phyloP scores from a whole-genome alignment of 1,284 basidiomycete species.

The Tylopilus orsonianus region DNA sequence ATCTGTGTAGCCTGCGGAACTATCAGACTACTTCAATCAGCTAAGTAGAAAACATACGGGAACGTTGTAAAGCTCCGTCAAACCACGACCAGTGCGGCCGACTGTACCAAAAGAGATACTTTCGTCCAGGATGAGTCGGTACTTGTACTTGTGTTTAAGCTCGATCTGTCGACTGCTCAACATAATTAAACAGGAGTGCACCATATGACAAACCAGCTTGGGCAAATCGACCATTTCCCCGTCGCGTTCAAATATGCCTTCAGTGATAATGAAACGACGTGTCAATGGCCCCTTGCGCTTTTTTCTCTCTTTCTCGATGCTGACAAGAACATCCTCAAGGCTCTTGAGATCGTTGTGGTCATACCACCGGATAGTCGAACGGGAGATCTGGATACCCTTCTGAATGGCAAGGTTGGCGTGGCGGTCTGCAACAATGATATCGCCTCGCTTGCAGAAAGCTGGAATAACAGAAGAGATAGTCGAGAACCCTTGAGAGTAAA shows the following conservation, averaged over 20 bases:
- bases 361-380: slow-evolving; percentile 92
- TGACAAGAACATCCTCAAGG: slow-evolving; percentile 84
- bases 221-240: slow-evolving; percentile 91
- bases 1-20: slow-evolving; percentile 60
- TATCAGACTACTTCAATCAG: slow-evolving; percentile 5
- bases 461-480: slow-evolving; percentile 95
- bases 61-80: slow-evolving; percentile 93
- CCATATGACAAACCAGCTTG: slow-evolving; percentile 67
- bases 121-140: slow-evolving; percentile 94
- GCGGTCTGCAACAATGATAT: slow-evolving; percentile 97
- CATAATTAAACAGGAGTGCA: background rate
- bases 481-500: slow-evolving; percentile 94
- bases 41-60: slow-evolving; percentile 53
- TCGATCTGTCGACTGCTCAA: slow-evolving; percentile 64
- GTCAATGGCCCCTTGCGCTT: slow-evolving; percentile 83
- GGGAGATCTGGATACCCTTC: slow-evolving; percentile 95
- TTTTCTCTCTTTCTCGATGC: slow-evolving; percentile 84
- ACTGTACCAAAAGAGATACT: slow-evolving; percentile 91
- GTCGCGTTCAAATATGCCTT: slow-evolving; percentile 96
- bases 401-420: slow-evolving; percentile 94
- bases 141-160: slow-evolving; percentile 94
- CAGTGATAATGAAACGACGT: slow-evolving; percentile 93
- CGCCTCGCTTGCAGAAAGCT: slow-evolving; percentile 96
- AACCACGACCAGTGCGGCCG: slow-evolving; percentile 89
- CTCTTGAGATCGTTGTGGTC: slow-evolving; percentile 94